Evolutionary conservation across 768 basidiomycete species (phyloP), one percentile per base, ranked within the genome.

Genomic region (Chalciporus pseudorubinellus): DNA sequence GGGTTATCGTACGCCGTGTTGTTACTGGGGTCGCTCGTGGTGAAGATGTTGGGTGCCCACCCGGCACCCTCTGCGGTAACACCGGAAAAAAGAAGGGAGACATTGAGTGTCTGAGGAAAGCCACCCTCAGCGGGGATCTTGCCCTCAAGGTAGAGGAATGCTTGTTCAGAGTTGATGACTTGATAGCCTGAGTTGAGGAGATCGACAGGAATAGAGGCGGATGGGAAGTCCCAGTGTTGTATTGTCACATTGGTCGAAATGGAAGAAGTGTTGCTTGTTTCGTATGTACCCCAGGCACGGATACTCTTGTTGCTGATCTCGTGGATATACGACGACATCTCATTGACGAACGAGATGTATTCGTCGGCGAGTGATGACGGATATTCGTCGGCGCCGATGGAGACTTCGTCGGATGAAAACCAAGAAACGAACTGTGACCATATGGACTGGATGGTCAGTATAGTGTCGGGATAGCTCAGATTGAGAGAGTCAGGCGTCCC

Each of bases 341-440:
- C 64, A 36, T 77, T 75, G 39, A 78, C 70, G 45, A 73, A 77
- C 8, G 67, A 57, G 41, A 73, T 70, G 52, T 77, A 78, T 42
- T 70, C 72, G 44, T 75, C 63, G 3, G 73, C 76, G 9, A 76
- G 58, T 6, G 64, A 56, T 8, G 68, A 34, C 10, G 56, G 51
- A 51, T 76, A 77, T 59, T 77, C 74, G 47, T 77, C 76, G 21
- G 74, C 74, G 12, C 77, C 77, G 33, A 78, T 77, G 8, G 74
- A 75, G 18, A 78, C 73, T 48, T 77, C 73, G 10, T 59, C 42
- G 46, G 70, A 60, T 18, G 71, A 54, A 54, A 72, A 73, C 72
- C 72, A 73, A 1, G 72, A 68, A 21, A 75, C 63, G 50, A 70
- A 61, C 50, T 73, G 72, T 18, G 70, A 60, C 77, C 75, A 77